A percentile compares a stretch with the other conserved stretches of the same genome.
Conservation (phyloP, 2,329 filamentous ascomycete genomes). For the Ilyonectria robusta region DNA sequence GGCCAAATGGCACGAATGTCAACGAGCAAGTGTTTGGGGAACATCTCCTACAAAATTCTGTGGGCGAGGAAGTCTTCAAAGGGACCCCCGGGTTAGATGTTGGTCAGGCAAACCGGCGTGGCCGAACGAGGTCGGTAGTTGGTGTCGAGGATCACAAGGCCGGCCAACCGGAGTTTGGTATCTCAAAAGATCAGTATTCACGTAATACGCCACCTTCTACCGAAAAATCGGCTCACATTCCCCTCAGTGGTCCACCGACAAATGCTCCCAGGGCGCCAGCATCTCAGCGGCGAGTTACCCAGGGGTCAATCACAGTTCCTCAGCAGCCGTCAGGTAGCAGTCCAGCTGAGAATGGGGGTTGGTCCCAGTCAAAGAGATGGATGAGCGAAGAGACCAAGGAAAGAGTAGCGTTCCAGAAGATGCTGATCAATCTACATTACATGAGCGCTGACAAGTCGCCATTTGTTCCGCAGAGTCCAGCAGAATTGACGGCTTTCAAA, state of each 20-base stretch:
- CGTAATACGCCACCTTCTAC: not conserved
- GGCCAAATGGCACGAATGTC: not conserved
- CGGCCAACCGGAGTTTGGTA: no score
- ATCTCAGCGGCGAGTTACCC: conserved; percentile 8
- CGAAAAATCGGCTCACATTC: not conserved
- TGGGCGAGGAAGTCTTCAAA: conserved; percentile 1
- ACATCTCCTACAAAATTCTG: not conserved
- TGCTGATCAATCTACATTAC: conserved; percentile 53
- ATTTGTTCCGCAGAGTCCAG: conserved; percentile 53
- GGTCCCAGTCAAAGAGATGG: conserved; percentile 59
- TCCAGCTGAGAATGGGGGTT: conserved; percentile 46
- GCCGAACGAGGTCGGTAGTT: not conserved
- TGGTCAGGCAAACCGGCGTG: not conserved
- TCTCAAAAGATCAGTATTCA: not conserved
- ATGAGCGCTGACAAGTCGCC: conserved; percentile 56
- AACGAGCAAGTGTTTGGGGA: not conserved
- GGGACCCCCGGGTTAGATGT: not conserved
- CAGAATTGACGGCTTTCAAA: conserved; percentile 53
- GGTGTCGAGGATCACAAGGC: not conserved
- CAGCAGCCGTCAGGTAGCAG: not conserved
- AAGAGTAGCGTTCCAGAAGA: conserved; percentile 53
- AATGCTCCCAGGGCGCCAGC: conserved; percentile 39
- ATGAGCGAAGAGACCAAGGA: conserved; percentile 53
- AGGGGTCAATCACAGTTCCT: not conserved
- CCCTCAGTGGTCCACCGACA: not conserved